Evolutionary conservation across 306 rosid genomes (phyloP).

Genomic region (Vigna nakashimae): DNA sequence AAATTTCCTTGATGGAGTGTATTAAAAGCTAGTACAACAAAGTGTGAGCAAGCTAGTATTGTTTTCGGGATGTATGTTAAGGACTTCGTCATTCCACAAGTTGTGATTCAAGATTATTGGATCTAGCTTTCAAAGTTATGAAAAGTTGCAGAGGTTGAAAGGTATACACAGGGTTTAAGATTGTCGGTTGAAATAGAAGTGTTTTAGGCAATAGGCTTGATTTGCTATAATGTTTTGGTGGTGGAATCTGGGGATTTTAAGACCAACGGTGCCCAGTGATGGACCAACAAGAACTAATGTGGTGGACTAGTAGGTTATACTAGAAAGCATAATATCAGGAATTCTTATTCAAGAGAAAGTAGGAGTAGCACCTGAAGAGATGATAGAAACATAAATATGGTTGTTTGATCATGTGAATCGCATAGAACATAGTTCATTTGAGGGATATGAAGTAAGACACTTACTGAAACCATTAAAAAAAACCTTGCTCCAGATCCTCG

Average conservation of each 20-base stretch:
- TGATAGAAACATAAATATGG: background rate
- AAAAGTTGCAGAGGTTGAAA: background rate
- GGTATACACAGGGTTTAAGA: background rate
- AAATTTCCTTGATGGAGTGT: background rate
- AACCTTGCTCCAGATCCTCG: background rate
- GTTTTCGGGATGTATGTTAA: constrained; percentile 4
- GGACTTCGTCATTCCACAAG: constrained; percentile 7
- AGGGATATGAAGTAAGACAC: background rate
- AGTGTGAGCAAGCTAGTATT: background rate
- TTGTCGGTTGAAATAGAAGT: background rate
- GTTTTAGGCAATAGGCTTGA: background rate
- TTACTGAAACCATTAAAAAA: background rate
- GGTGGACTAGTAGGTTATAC: background rate
- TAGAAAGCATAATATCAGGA: too few species aligned
- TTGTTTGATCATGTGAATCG: background rate
- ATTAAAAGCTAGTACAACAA: background rate
- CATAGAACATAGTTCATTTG: background rate
- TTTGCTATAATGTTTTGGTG: background rate
- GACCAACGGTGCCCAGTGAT: background rate
- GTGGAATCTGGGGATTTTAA: background rate
- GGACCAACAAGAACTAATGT: background rate
- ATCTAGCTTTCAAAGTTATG: constrained; percentile 2
- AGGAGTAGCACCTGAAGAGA: constrained; percentile 1
- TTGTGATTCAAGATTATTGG: background rate
- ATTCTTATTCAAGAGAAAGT: background rate